Conservation (phyloP, 2,329 filamentous ascomycete genomes). For the Venturia pyrina region DNA sequence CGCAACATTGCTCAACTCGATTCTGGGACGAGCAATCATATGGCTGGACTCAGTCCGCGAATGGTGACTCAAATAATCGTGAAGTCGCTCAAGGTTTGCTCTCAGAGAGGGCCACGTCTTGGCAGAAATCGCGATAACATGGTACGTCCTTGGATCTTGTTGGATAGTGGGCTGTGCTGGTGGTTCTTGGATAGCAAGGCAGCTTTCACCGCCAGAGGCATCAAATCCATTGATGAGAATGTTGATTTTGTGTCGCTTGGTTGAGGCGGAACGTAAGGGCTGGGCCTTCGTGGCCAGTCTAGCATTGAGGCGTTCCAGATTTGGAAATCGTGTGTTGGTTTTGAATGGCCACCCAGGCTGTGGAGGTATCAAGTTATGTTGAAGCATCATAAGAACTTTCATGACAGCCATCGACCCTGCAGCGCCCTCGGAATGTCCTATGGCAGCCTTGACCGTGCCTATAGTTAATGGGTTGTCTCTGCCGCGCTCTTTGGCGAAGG, state of each 20-base stretch:
- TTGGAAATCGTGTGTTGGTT: conserved; percentile 16
- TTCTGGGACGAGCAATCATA: background rate
- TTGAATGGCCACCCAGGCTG: conserved; percentile 16
- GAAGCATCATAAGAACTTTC: conserved; percentile 27
- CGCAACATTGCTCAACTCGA: conserved; percentile 14
- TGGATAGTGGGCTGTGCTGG: conserved; percentile 29
- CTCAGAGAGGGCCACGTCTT: conserved; percentile 14
- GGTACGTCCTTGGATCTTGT: conserved; percentile 15
- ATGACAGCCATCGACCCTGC: conserved; percentile 23
- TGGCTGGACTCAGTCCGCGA: background rate
- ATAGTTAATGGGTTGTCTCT: conserved; percentile 18
- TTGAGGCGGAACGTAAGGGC: no score
- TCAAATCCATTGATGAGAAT: conserved; percentile 29
- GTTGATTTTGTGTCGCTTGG: conserved; percentile 2
- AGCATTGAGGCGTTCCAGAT: conserved; percentile 11
- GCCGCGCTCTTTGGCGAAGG: conserved; percentile 15
- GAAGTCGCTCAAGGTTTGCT: conserved; percentile 14
- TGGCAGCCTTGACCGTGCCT: conserved; percentile 24
- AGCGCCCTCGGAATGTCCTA: conserved; percentile 28
- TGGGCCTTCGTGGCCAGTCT: background rate
- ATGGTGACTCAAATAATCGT: conserved; percentile 15
- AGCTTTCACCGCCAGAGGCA: conserved; percentile 28
- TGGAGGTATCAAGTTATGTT: conserved; percentile 19
- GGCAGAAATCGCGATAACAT: conserved; percentile 17
- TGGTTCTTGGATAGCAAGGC: conserved; percentile 20